Base-by-base conservation (phyloP, 495 filamentous ascomycete species). In the Penicillium roqueforti region DNA sequence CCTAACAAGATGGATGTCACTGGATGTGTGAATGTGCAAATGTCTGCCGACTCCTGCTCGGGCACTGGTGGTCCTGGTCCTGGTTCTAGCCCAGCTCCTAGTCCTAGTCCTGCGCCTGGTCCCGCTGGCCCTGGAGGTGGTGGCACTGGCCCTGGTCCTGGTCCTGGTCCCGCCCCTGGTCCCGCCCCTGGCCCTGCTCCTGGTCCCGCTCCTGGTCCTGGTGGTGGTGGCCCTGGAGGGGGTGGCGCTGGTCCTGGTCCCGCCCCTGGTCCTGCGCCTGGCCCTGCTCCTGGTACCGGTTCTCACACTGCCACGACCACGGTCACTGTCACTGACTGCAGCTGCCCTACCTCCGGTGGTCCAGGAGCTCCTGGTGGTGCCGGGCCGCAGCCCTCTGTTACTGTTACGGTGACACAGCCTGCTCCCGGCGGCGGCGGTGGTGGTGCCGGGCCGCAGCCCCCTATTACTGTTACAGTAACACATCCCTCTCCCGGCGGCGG, bases 31-130 rank as follows among this genome's bases (percentile, higher is more conserved):
- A 60, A 74, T 49, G 64, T 85, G 45, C 62, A 65, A 25, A 56
- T 84, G 22, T 71, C 45, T 9, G 80, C 79, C 5, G 76, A 78
- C 60, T 68, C 72, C 41, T 83, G 80, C 63, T 57, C 61, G 9
- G 66, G 66, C 22, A 20, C 62, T 47, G 47, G 28, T 23, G 22
- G 22, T 36, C 31, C 10, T 3, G 25, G 14, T 2, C 42, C 23
- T 26, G 26, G n/a, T 29, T 9, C 32, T 7, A 16, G 13, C 6
- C 32, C 28, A 0, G 28, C 9, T 11, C 28, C 28, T 29, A 10
- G 28, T 4, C 28, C 28, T 4, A 10, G 1, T 29, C 28, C 28
- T 29, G 28, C 9, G 0, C 28, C 28, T 29, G 28, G 28, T 9
- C 22, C 51, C 10, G 41, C 6, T 9, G 16, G 20, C 14, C 47